Evolutionary conservation across 169 alveolate species (phyloP), one percentile per base, ranked within the genome.

Genomic region (Babesia gibsoni): DNA sequence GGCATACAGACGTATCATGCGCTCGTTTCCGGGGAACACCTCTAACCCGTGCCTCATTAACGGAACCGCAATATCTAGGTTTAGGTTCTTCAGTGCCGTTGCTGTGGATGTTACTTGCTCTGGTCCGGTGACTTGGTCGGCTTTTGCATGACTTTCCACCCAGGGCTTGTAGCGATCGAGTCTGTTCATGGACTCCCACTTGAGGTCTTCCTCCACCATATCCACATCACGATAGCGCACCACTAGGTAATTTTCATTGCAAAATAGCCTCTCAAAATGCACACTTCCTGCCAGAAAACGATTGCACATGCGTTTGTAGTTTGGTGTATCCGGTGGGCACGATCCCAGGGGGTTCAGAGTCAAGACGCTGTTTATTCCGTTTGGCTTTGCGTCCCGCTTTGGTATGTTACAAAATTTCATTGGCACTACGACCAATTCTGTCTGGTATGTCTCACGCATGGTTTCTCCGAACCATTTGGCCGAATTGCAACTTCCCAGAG

Each of bases 391-490:
- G 3, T 9, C 67, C 6, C 43, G 48, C n/a, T 14, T 56, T 3
- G 75, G 66, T 32, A 58, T 63, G 29, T 46, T 20, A 20, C 73
- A 72, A 45, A 72, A 59, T 18, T 72, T 72, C 32, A 33, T 12
- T 27, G 73, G 83, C 20, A 72, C 75, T 1, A 72, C 33, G 18
- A 72, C 73, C 9, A 43, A 6, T n/a, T 72, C 67, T 20, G 72
- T 43, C 14, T 52, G 14, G 35, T 72, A 72, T 27, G 25, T 23
- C 52, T 66, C 77, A 1, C 22, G 48, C 82, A 72, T 42, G 50
- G 41, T 63, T 20, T 72, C 79, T 2, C 73, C 73, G 58, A 72
- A 72, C 78, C 75, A 59, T 2, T 52, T 18, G 35, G 73, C 70
- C 33, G 58, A 75, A 20, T 50, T 63, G 52, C 75, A 72, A 30